These are phyloP conservation scores for Podospora fimiseda DNA, from an alignment of 495 filamentous ascomycete genomes.

Conservation along the genomic window DNA sequence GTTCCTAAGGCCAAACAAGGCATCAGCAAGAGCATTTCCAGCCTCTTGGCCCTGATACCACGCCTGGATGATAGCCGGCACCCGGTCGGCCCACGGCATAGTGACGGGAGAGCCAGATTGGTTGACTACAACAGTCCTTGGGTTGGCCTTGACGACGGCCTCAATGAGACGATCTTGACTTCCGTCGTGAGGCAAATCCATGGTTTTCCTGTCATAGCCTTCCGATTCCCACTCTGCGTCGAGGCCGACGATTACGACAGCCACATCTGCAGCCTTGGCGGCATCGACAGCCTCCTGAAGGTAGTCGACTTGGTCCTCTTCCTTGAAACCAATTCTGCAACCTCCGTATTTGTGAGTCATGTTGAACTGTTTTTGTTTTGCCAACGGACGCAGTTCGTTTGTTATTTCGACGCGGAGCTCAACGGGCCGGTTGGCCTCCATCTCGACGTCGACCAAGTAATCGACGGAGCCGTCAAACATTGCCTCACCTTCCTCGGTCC, in stretches of 20 bases:
- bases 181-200: slow-evolving; percentile 67
- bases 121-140: slow-evolving; percentile 69
- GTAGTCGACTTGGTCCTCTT: slow-evolving; percentile 61
- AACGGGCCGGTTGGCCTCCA: slow-evolving; percentile 43
- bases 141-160: slow-evolving; percentile 63
- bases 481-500: slow-evolving; percentile 59
- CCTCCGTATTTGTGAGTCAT: slow-evolving; percentile 61
- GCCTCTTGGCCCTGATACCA: slow-evolving; percentile 87
- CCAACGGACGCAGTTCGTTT: slow-evolving; percentile 52
- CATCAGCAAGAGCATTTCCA: slow-evolving; percentile 77
- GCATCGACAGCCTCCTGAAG: slow-evolving; percentile 64
- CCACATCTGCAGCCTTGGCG: slow-evolving; percentile 64
- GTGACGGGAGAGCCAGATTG: slow-evolving; percentile 79
- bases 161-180: slow-evolving; percentile 70
- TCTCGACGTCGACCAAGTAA: slow-evolving; percentile 45
- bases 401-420: slow-evolving; percentile 52
- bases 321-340: slow-evolving; percentile 70
- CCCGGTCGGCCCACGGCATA: slow-evolving; percentile 72
- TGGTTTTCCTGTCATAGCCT: slow-evolving; percentile 74
- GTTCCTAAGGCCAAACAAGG: slow-evolving; percentile 77
- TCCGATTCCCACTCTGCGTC: slow-evolving; percentile 87
- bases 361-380: slow-evolving; percentile 44
- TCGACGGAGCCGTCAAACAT: slow-evolving; percentile 56
- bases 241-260: slow-evolving; percentile 71
- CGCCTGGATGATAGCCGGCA: slow-evolving; percentile 64